Evolutionary conservation across 106 monocot species (phyloP).

Genomic region (Gastrodia elata): DNA sequence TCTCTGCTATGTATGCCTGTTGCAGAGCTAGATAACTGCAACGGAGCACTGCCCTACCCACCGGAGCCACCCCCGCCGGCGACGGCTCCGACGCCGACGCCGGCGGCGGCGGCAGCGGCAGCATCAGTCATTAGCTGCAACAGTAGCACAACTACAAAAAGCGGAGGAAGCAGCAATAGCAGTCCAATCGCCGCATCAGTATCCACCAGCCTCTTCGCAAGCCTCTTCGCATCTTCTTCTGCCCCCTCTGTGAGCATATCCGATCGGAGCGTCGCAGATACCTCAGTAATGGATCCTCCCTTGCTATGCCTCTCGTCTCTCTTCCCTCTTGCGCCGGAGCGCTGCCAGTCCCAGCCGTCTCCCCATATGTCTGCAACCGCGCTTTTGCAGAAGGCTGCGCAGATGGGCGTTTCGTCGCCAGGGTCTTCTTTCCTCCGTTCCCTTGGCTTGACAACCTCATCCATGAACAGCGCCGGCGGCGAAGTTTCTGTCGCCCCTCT

Average conservation of each 20-base stretch:
- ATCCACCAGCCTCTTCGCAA: slow-evolving; percentile 8
- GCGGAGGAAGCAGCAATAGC: slow-evolving; percentile 9
- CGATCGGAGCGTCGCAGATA: not conserved
- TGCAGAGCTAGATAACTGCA: not conserved
- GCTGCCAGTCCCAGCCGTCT: slow-evolving; percentile 1
- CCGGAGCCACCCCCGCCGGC: not conserved
- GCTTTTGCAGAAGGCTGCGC: slow-evolving; percentile 5
- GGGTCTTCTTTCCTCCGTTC: slow-evolving; percentile 6
- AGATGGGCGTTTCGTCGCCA: not conserved
- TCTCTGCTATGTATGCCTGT: not conserved
- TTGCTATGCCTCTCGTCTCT: slow-evolving; percentile 4
- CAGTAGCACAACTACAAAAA: slow-evolving; percentile 3
- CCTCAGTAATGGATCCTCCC: not conserved
- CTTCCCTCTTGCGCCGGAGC: slow-evolving; percentile 8
- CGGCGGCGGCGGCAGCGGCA: not conserved
- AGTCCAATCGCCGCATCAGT: not conserved
- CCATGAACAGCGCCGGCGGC: not conserved
- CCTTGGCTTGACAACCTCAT: not conserved
- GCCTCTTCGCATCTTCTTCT: slow-evolving; percentile 4
- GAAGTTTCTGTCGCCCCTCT: not conserved
- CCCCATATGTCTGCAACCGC: slow-evolving; percentile 5
- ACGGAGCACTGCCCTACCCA: not conserved
- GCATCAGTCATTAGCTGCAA: not conserved
- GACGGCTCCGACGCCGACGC: not conserved
- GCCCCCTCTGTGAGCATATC: not conserved